Conservation (phyloP, 345 rosid species). For the Eutrema yunnanense region DNA sequence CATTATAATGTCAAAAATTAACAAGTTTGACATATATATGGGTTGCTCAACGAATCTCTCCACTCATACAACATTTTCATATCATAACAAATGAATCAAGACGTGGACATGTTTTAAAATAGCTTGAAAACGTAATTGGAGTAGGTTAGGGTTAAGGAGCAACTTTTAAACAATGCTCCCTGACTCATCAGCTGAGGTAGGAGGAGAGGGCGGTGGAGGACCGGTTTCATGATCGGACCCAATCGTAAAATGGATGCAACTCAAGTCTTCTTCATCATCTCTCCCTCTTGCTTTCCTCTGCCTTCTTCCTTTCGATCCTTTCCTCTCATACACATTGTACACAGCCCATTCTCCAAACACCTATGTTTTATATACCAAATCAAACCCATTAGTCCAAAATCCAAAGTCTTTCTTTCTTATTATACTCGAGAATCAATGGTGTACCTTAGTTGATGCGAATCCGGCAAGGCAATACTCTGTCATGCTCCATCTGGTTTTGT, state of each 20-base stretch:
- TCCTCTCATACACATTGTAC: slow-evolving; percentile 57
- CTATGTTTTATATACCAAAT: slow-evolving; percentile 27
- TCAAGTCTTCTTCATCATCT: background rate
- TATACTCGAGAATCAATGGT: background rate
- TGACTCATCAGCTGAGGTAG: slow-evolving; percentile 45
- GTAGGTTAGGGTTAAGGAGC: slow-evolving; percentile 23
- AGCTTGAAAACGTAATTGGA: slow-evolving; percentile 22
- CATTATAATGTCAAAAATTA: background rate
- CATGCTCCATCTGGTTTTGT: slow-evolving; percentile 56
- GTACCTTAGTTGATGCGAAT: slow-evolving; percentile 26
- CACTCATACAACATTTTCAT: slow-evolving; percentile 10
- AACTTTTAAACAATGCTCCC: background rate
- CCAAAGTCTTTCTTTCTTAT: background rate
- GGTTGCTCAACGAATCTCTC: slow-evolving; percentile 14
- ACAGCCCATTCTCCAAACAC: slow-evolving; percentile 58
- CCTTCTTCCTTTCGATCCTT: slow-evolving; percentile 17
- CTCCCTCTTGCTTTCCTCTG: slow-evolving; percentile 7
- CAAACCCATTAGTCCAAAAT: slow-evolving; percentile 7
- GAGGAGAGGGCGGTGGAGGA: slow-evolving; percentile 54
- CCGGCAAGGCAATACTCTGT: slow-evolving; percentile 49
- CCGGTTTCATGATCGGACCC: slow-evolving; percentile 32
- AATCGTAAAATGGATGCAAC: slow-evolving; percentile 28
- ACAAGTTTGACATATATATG: slow-evolving; percentile 6
- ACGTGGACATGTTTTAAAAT: background rate
- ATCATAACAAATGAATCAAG: slow-evolving; percentile 17